Evolutionary conservation across 1,284 basidiomycete genomes (phyloP).

Genomic region (Fomitiporia mediterranea): DNA sequence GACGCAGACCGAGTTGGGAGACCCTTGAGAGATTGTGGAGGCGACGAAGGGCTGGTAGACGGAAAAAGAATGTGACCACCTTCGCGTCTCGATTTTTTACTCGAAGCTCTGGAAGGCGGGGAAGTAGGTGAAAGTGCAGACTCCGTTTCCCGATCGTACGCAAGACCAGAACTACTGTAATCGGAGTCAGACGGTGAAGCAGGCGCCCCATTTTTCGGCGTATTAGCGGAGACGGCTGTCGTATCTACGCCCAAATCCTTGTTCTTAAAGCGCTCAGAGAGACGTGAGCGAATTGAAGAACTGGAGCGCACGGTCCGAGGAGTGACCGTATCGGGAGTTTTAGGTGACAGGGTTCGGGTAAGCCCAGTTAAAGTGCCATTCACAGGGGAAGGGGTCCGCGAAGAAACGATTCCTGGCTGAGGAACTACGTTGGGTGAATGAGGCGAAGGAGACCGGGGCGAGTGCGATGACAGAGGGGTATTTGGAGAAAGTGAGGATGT

Average conservation of each 20-base stretch:
- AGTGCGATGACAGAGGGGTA: slow-evolving; percentile 31
- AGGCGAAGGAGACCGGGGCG: slow-evolving; percentile 35
- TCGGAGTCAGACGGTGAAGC: slow-evolving; percentile 29
- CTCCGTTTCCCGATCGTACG: slow-evolving; percentile 27
- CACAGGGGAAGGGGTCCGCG: slow-evolving; percentile 29
- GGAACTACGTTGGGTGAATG: slow-evolving; percentile 20
- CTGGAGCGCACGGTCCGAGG: slow-evolving; percentile 1
- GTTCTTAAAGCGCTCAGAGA: slow-evolving; percentile 7
- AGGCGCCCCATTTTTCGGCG: slow-evolving; percentile 14
- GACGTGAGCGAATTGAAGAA: slow-evolving; percentile 6
- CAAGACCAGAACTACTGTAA: slow-evolving; percentile 21
- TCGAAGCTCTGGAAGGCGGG: slow-evolving; percentile 14
- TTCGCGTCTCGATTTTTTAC: background rate
- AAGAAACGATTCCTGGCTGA: slow-evolving; percentile 23
- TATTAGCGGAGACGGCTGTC: slow-evolving; percentile 11
- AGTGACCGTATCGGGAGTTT: slow-evolving; percentile 12
- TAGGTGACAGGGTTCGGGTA: slow-evolving; percentile 13
- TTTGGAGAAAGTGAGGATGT: slow-evolving; percentile 34
- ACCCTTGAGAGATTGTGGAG: slow-evolving; percentile 25
- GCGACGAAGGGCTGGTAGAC: background rate
- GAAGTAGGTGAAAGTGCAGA: slow-evolving; percentile 20
- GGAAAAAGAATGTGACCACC: slow-evolving; percentile 21
- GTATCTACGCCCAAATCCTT: slow-evolving; percentile 14
- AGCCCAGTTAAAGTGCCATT: slow-evolving; percentile 21
- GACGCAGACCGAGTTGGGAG: slow-evolving; percentile 29